A percentile compares a stretch with the other conserved stretches of the same genome.
Conservation (phyloP, 2,329 filamentous ascomycete genomes). For the Nothopassalora personata region DNA sequence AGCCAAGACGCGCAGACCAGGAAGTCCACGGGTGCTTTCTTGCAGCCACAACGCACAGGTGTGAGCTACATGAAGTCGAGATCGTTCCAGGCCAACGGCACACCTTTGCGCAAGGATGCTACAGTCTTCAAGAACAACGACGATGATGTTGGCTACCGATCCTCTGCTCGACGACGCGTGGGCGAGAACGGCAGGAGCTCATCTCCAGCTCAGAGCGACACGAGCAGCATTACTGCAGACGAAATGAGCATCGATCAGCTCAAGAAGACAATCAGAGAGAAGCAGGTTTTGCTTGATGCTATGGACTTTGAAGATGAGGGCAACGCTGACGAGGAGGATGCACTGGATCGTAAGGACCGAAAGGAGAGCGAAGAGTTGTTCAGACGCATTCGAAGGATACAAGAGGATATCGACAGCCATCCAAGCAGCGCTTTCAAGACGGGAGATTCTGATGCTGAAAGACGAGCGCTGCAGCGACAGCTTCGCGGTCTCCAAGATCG, state of each 20-base stretch:
- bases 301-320: conserved; percentile 96
- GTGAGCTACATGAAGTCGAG: conserved; percentile 96
- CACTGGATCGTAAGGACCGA: conserved; percentile 81
- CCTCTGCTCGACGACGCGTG: conserved; percentile 82
- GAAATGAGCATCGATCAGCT: conserved; percentile 83
- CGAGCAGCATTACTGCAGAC: conserved; percentile 62
- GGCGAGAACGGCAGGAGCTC: conserved; percentile 65
- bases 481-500: conserved; percentile 84
- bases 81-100: conserved; percentile 65
- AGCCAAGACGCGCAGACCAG: conserved; percentile 83
- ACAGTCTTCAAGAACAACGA: conserved; percentile 97
- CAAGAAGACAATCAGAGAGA: conserved; percentile 87
- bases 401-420: conserved; percentile 90
- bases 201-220: conserved; percentile 63
- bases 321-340: conserved; percentile 82
- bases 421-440: conserved; percentile 67
- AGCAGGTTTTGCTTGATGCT: conserved; percentile 88
- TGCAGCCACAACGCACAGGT: conserved; percentile 94
- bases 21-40: conserved; percentile 80
- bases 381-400: conserved; percentile 80
- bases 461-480: conserved; percentile 78
- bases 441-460: conserved; percentile 81
- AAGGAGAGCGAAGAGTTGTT: conserved; percentile 92
- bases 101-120: conserved; percentile 74
- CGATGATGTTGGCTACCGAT: conserved; percentile 77